Base-by-base conservation (phyloP, 2,329 filamentous ascomycete genomes). In the Cladosporium halotolerans region DNA sequence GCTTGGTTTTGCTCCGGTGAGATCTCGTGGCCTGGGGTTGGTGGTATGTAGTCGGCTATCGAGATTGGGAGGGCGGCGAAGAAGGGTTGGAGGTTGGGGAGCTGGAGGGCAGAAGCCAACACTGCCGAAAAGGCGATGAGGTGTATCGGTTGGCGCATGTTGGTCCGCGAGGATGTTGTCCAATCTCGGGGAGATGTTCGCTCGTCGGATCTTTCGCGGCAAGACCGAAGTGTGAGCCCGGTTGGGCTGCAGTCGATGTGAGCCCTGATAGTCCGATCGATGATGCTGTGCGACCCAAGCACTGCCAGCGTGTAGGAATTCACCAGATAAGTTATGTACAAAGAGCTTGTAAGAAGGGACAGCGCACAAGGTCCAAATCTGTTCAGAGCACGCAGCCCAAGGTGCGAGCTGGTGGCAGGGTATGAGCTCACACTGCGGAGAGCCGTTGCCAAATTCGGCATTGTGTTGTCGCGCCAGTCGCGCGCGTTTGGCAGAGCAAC, bases 1-100 rank as follows among this genome's bases (percentile, higher is more conserved):
- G 10, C 8, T 31, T 38, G 31, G 23, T 50, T 39, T 36, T 28
- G 50, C 19, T 43, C 4, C 33, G 55, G 47, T n/a, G 38, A 41
- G 40, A 58, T 58, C 43, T 55, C 51, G 51, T 64, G 60, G 28
- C 55, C n/a, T 7, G 54, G 31, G 23, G 55, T 14, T 3, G 54
- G 33, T 18, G 60, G 56, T 13, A 62, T 34, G 44, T 60, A 59
- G 53, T 64, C 57, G 19, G 55, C 50, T 18, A 65, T 54, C 45
- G 57, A 39, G 44, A 63, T 56, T 8, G 62, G 58, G 8, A 66
- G 57, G 41, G 65, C 65, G 53, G 61, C 50, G 58, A 63, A 56
- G 61, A 67, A 66, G 19, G 64, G 62, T 45, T 63, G 58, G 36
- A 63, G 43, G 49, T 63, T 54, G 41, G 61, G 59, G 8, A 63